Percentiles rank a stretch among this genome's conserved stretches.
Evolutionary conservation across 106 monocot genomes (phyloP).

Genomic region (Hemerocallis citrina): DNA sequence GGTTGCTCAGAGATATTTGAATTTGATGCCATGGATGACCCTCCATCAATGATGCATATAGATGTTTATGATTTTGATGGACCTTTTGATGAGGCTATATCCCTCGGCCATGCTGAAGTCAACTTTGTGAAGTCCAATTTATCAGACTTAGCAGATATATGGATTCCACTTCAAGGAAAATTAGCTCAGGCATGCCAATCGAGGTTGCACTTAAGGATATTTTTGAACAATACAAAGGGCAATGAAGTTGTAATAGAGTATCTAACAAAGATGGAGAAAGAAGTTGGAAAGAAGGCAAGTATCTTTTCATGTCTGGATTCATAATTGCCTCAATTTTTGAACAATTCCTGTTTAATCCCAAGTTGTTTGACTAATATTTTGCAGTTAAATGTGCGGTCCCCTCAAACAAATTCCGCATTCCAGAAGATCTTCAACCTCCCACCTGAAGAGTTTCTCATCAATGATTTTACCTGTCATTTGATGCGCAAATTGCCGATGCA

Average conservation of each 20-base stretch:
- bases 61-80: slow-evolving; percentile 94
- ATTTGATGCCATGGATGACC: slow-evolving; percentile 93
- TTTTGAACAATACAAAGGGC: slow-evolving; percentile 73
- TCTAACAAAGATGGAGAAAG: slow-evolving; percentile 82
- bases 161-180: slow-evolving; percentile 88
- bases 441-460: slow-evolving; percentile 87
- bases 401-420: slow-evolving; percentile 78
- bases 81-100: slow-evolving; percentile 73
- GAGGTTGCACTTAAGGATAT: slow-evolving; percentile 73
- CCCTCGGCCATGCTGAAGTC: slow-evolving; percentile 85
- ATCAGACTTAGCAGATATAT: slow-evolving; percentile 71
- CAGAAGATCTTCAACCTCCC: slow-evolving; percentile 85
- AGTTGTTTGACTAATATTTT: slow-evolving; percentile 1
- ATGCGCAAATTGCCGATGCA: slow-evolving; percentile 88
- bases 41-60: slow-evolving; percentile 70
- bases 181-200: slow-evolving; percentile 80
- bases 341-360: background rate
- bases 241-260: slow-evolving; percentile 66
- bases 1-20: slow-evolving; percentile 79
- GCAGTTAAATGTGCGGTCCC: slow-evolving; percentile 83
- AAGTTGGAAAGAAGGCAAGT: slow-evolving; percentile 84
- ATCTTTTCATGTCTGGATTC: background rate
- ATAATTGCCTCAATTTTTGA: background rate
- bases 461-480: slow-evolving; percentile 95
- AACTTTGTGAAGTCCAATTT: slow-evolving; percentile 77